These are phyloP conservation scores for Quillaja saponaria DNA, from an alignment of 306 rosid genomes.

Conservation along the genomic window DNA sequence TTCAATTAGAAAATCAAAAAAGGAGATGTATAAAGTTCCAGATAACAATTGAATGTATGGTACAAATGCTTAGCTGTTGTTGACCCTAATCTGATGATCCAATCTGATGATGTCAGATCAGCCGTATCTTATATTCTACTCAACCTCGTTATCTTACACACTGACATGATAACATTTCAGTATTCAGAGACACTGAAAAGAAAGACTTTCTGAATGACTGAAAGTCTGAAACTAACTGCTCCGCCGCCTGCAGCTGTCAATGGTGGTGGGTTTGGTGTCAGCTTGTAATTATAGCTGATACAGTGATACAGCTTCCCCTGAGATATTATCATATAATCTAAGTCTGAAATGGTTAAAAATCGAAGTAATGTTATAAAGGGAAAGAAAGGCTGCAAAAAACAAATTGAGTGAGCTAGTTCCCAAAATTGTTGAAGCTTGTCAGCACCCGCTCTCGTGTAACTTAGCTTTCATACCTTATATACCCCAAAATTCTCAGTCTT, in stretches of 20 bases:
- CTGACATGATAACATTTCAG: too few species aligned
- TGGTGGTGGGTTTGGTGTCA: background rate
- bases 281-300: background rate
- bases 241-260: background rate
- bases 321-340: slow-evolving; percentile 1
- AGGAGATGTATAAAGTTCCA: too few species aligned
- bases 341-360: background rate
- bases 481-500: background rate
- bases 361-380: background rate
- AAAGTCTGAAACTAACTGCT: background rate
- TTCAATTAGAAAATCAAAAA: too few species aligned
- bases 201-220: too few species aligned
- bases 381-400: background rate
- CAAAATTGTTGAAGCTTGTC: slow-evolving; percentile 4
- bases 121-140: too few species aligned
- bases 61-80: too few species aligned
- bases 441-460: background rate
- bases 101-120: too few species aligned
- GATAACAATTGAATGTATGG: too few species aligned
- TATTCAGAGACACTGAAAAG: too few species aligned
- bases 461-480: slow-evolving; percentile 6
- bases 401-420: background rate
- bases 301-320: background rate
- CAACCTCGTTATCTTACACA: too few species aligned
- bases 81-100: too few species aligned